Conservation (phyloP, 2,329 filamentous ascomycete species). For the Aspergillus fijiensis region DNA sequence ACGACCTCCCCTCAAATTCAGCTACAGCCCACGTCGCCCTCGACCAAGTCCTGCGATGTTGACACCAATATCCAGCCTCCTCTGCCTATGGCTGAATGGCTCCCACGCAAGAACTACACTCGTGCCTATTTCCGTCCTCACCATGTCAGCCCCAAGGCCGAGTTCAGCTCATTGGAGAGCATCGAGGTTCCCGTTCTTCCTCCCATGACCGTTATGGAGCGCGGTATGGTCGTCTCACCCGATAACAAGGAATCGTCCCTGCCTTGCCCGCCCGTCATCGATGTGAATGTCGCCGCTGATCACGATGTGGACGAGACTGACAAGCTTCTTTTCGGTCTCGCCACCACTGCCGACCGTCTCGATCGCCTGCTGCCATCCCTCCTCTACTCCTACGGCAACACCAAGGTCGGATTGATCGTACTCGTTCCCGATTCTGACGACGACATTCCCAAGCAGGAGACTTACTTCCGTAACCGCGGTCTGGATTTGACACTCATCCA, state of each 20-base stretch:
- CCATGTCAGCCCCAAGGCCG: constrained; percentile 35
- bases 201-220: constrained; percentile 39
- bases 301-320: constrained; percentile 41
- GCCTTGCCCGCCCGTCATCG: constrained; percentile 41
- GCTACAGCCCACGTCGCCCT: constrained; percentile 20
- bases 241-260: constrained; percentile 33
- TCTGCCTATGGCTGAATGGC: constrained; percentile 42
- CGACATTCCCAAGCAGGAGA: constrained; percentile 40
- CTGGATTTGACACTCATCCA: constrained; percentile 41
- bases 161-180: constrained; percentile 41
- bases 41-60: constrained; percentile 33
- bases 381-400: constrained; percentile 44
- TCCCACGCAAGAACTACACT: constrained; percentile 46
- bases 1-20: constrained; percentile 23
- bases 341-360: constrained; percentile 45
- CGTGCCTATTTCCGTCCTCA: constrained; percentile 44
- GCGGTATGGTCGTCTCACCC: constrained; percentile 38
- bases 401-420: constrained; percentile 43
- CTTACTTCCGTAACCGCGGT: constrained; percentile 44
- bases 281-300: constrained; percentile 43
- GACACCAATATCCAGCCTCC: constrained; percentile 36
- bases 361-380: constrained; percentile 42
- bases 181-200: constrained; percentile 40
- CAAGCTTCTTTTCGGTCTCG: constrained; percentile 43
- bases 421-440: constrained; percentile 43